phyloP scores from a whole-genome alignment of 2,329 filamentous ascomycete genomes.

The Bipolaris cookei region DNA sequence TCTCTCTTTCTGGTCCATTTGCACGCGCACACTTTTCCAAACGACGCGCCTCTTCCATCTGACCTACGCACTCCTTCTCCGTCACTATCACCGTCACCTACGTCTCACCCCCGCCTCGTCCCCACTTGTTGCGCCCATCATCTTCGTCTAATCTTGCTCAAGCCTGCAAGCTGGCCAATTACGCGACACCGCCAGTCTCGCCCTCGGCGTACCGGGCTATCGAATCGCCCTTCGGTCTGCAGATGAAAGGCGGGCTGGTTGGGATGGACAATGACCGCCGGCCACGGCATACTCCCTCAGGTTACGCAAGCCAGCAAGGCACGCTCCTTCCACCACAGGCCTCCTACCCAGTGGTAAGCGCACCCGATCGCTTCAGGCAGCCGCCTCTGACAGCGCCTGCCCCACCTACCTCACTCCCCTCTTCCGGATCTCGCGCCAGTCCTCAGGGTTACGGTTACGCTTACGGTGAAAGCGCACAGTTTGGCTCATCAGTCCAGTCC shows the following conservation, averaged over 20 bases:
- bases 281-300: constrained; percentile 74
- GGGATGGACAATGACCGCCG: constrained; percentile 80
- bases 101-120: neutral
- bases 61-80: constrained; percentile 8
- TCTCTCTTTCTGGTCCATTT: constrained; percentile 16
- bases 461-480: constrained; percentile 61
- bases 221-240: constrained; percentile 64
- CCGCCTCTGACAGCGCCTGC: constrained; percentile 52
- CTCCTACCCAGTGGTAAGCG: constrained; percentile 54
- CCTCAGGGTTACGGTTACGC: constrained; percentile 57
- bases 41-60: constrained; percentile 16
- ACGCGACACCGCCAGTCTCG: constrained; percentile 67
- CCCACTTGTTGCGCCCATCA: constrained; percentile 26
- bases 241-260: constrained; percentile 59
- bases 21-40: constrained; percentile 1
- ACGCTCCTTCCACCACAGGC: constrained; percentile 53
- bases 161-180: constrained; percentile 68
- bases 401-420: constrained; percentile 52
- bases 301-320: constrained; percentile 63
- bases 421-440: constrained; percentile 48
- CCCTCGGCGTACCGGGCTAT: constrained; percentile 67
- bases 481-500: constrained; percentile 60
- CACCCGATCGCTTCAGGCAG: constrained; percentile 58
- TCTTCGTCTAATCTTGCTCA: constrained; percentile 26
- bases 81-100: constrained; percentile 8